Evolutionary conservation across 805 yeast genomes (phyloP), one percentile per base, ranked within the genome.

Genomic region (Candida tibetensis): DNA sequence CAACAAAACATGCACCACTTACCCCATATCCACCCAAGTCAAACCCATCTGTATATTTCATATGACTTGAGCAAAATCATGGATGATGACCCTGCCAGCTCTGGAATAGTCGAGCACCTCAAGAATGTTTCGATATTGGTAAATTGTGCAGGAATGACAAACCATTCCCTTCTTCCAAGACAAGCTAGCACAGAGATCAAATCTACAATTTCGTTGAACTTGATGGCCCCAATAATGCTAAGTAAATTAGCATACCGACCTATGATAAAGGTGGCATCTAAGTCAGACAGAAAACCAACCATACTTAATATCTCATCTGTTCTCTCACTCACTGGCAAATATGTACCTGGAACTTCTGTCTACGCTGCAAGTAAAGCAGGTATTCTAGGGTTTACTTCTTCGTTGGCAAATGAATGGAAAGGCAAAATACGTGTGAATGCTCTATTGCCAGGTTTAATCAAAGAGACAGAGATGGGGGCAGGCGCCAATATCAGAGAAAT

Each of bases 321-420:
- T 5, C 60, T 87, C 16, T 77, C 83, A 0, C 31, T 63, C 3
- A 62, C 69, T 0, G 54, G 56, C 8, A 34, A 47, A 4, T 44
- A 49, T 1, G 44, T 66, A 0, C 71, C 74, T 3, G 95, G 95
- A 1, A 72, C 88, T 0, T 45, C 78, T 0, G 81, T 81, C 0
- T 87, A 87, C 48, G 64, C 82, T 0, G 85, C 89, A 0, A 66
- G 83, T 37, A 87, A 87, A 52, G 80, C 82, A 0, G 95, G 88
- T 0, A 51, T 87, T 3, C 60, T 74, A 33, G 82, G 82, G 3
- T 78, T 86, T 48, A 74, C 88, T 0, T 59, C 66, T 31, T 57
- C 81, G 0, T 53, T 85, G 23, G 83, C 90, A 0, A 48, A 57
- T 1, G 96, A 87, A 47, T 52, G 83, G 42, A 72, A 71, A 10